A percentile compares a stretch with the other conserved stretches of the same genome.
Evolutionary conservation across 129 eudicot genomes (phyloP).

Genomic region (Helichrysum umbraculigerum): DNA sequence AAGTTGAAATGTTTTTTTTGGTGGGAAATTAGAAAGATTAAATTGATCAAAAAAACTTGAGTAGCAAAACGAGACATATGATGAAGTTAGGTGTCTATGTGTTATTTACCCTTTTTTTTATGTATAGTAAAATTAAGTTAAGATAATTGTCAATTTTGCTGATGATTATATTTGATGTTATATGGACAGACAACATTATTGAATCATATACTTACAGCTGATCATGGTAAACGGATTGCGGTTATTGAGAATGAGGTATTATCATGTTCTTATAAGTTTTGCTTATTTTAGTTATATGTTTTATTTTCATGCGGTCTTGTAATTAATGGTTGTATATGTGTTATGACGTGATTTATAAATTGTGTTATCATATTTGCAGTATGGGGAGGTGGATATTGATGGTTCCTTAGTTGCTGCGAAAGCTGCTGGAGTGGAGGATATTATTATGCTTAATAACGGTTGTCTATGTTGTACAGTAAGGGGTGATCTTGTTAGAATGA

Average conservation of each 20-base stretch:
- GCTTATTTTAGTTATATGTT: too few species aligned
- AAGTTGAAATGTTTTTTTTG: too few species aligned
- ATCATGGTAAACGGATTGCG: conserved; percentile 97
- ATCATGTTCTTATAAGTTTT: background rate
- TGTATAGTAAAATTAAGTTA: background rate
- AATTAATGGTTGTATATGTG: background rate
- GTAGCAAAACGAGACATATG: too few species aligned
- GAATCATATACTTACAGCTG: conserved; percentile 91
- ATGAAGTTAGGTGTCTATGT: too few species aligned
- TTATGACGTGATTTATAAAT: background rate
- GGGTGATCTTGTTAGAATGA: conserved; percentile 98
- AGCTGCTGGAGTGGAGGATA: conserved; percentile 89
- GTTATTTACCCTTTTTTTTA: background rate
- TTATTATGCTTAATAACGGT: conserved; percentile 94
- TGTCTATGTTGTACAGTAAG: conserved; percentile 97
- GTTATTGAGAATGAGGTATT: conserved; percentile 97
- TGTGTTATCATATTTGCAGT: conserved; percentile 51
- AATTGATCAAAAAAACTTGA: too few species aligned
- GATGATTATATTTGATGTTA: background rate
- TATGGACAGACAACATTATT: conserved; percentile 81
- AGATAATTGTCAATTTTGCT: background rate
- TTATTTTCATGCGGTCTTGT: background rate
- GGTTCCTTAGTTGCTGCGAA: conserved; percentile 98
- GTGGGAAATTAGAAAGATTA: too few species aligned
- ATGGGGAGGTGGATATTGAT: conserved; percentile 97